These are phyloP conservation scores for Yamadazyma takamatsuzukensis DNA, from an alignment of 805 yeast species.

Conservation along the genomic window DNA sequence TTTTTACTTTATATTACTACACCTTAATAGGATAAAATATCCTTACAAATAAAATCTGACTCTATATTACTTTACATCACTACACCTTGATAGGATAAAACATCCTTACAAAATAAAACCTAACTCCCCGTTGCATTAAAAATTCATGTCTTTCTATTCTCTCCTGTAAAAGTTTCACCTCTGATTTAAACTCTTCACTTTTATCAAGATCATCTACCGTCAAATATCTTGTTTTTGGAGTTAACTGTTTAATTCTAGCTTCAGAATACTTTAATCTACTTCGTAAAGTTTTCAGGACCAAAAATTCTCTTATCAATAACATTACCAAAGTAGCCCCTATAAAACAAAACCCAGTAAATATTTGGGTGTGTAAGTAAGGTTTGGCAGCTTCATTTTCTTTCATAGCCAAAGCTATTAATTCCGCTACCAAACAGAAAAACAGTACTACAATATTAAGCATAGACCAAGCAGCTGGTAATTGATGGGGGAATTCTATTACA, in stretches of 20 bases:
- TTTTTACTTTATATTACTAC: too few species aligned
- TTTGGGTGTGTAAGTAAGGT: conserved; percentile 61
- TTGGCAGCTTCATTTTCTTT: conserved; percentile 14
- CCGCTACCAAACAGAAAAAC: conserved; percentile 41
- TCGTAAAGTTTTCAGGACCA: conserved; percentile 40
- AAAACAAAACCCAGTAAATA: conserved; percentile 53
- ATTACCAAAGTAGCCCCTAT: conserved; percentile 40
- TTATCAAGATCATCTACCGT: conserved; percentile 5
- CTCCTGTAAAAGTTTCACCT: conserved; percentile 11
- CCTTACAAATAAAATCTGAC: conserved; percentile 12
- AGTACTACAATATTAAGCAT: conserved; percentile 31
- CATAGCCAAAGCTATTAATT: conserved; percentile 52
- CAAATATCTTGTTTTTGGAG: conserved; percentile 11
- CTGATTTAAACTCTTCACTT: conserved; percentile 8
- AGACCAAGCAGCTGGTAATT: conserved; percentile 39
- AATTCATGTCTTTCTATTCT: conserved; percentile 17
- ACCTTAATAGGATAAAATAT: conserved; percentile 21
- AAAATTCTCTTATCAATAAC: conserved; percentile 49
- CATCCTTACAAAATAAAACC: conserved; percentile 13
- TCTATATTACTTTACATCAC: too few species aligned
- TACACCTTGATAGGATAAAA: conserved; percentile 22
- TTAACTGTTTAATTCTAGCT: conserved; percentile 2
- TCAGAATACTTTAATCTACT: conserved; percentile 9
- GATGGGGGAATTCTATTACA: conserved; percentile 13
- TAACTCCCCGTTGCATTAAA: conserved; percentile 9